Evolutionary conservation across 768 basidiomycete species (phyloP).

Genomic region (Phlebiopsis flavidoalba): DNA sequence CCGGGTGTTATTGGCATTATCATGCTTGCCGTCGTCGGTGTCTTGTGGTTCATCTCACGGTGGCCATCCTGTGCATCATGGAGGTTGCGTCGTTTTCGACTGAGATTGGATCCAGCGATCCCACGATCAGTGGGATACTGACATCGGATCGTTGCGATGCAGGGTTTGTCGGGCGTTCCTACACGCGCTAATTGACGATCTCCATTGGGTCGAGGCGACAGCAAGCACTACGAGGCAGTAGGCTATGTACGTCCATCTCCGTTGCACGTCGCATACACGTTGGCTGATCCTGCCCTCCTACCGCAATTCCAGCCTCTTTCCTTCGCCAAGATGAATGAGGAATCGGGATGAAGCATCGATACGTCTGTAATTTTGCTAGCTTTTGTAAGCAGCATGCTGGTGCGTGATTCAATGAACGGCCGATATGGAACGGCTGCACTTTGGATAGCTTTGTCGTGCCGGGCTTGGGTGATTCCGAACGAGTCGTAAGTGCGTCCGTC

Average conservation of each 20-base stretch:
- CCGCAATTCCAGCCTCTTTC: conserved; percentile 46
- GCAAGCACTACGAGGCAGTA: conserved; percentile 89
- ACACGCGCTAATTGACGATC: conserved; percentile 80
- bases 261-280: not conserved
- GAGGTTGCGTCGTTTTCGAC: conserved; percentile 59
- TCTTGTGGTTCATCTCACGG: conserved; percentile 79
- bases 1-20: conserved; percentile 53
- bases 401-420: conserved; percentile 1
- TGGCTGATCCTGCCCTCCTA: not conserved
- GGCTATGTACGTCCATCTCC: conserved; percentile 65
- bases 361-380: not conserved
- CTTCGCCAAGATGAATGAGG: conserved; percentile 39
- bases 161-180: conserved; percentile 95
- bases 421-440: not conserved
- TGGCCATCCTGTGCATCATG: conserved; percentile 86
- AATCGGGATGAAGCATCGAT: conserved; percentile 17
- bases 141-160: conserved; percentile 12
- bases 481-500: conserved; percentile 4
- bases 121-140: conserved; percentile 15
- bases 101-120: conserved; percentile 16
- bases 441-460: not conserved
- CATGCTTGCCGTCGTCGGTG: conserved; percentile 41
- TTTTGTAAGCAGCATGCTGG: conserved; percentile 6
- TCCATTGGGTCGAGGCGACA: conserved; percentile 98
- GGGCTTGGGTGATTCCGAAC: not conserved